Base-by-base conservation (phyloP, 2,329 filamentous ascomycete species). In the Emergomyces orientalis region DNA sequence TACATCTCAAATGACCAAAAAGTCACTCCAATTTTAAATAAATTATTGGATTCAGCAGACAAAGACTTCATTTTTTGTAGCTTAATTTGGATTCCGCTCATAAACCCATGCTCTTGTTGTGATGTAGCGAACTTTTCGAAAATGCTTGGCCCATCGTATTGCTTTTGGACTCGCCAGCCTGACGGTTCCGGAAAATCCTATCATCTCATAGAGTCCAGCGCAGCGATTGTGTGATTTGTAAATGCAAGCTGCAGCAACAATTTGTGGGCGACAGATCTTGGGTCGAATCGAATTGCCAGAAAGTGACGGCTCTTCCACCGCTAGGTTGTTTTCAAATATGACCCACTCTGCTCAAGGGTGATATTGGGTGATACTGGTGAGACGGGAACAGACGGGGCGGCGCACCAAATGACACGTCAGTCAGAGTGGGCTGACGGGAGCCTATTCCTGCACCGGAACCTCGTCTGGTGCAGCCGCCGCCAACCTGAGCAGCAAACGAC, bases 341-440 rank as follows among this genome's bases (percentile, higher is more conserved):
- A 32, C 57, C 47, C 41, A 14, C 57, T 22, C 9, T 32, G 39
- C 41, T 34, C 17, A 8, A 37, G 6, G 4, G 4, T 37, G 34
- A 37, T 37, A 3, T 7, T 37, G 34, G 34, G 34, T 9, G 34
- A 37, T 37, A 45, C 19, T 34, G 41, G 25, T 25, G 41, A 47
- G 34, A 37, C 34, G 34, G 34, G 34, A 41, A 22, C 39, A 54
- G n/a, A 22, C 30, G 43, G 41, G 22, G 59, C 30, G 45, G 34
- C 37, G 39, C 39, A 30, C 19, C 49, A 22, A 55, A 49, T 61
- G 60, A 22, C 60, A 61, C 60, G 60, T 61, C 60, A 61, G 49
- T 54, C 37, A 7, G 13, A 61, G 49, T 13, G 37, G 60, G 34
- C 39, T 30, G 51, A 43, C 39, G 25, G 19, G 17, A 27, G 27